These are phyloP conservation scores for Chalara sp. DNA, from an alignment of 2,329 filamentous ascomycete species.

Conservation along the genomic window DNA sequence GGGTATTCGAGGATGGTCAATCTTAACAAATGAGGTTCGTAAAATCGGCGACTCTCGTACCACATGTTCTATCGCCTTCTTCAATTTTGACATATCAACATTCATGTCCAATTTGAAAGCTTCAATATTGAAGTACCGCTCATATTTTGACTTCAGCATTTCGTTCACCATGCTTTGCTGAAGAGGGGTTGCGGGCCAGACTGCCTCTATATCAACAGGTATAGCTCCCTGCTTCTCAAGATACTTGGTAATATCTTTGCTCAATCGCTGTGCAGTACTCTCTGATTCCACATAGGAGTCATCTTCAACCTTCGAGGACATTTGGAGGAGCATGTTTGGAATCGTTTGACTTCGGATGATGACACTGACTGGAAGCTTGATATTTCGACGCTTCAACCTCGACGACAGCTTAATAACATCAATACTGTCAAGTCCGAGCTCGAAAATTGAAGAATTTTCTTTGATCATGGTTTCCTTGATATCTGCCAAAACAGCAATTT, in stretches of 20 bases:
- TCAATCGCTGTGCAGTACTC: slow-evolving; percentile 19
- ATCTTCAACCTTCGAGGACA: slow-evolving; percentile 2
- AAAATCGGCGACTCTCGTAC: slow-evolving; percentile 61
- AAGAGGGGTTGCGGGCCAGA: slow-evolving; percentile 72
- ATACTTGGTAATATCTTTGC: slow-evolving; percentile 31
- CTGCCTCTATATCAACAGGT: slow-evolving; percentile 41
- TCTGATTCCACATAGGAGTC: slow-evolving; percentile 3
- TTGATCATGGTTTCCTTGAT: slow-evolving; percentile 43
- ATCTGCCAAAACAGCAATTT: slow-evolving; percentile 57
- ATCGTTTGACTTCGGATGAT: slow-evolving; percentile 71
- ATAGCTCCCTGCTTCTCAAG: slow-evolving; percentile 29
- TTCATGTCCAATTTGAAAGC: slow-evolving; percentile 52
- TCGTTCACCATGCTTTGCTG: slow-evolving; percentile 83
- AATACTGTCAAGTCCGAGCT: slow-evolving; percentile 86
- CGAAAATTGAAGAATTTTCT: slow-evolving; percentile 61
- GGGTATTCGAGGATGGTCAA: slow-evolving; percentile 53
- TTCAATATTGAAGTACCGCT: slow-evolving; percentile 81
- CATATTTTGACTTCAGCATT: slow-evolving; percentile 69
- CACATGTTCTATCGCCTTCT: slow-evolving; percentile 54
- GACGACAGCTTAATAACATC: slow-evolving; percentile 81
- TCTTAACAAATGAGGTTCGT: slow-evolving; percentile 63
- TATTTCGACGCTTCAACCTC: slow-evolving; percentile 52
- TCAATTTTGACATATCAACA: slow-evolving; percentile 50
- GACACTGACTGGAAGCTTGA: slow-evolving; percentile 63
- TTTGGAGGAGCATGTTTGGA: slow-evolving; percentile 42